Base-by-base conservation (phyloP, 2,329 filamentous ascomycete genomes). In the Tothia fuscella region DNA sequence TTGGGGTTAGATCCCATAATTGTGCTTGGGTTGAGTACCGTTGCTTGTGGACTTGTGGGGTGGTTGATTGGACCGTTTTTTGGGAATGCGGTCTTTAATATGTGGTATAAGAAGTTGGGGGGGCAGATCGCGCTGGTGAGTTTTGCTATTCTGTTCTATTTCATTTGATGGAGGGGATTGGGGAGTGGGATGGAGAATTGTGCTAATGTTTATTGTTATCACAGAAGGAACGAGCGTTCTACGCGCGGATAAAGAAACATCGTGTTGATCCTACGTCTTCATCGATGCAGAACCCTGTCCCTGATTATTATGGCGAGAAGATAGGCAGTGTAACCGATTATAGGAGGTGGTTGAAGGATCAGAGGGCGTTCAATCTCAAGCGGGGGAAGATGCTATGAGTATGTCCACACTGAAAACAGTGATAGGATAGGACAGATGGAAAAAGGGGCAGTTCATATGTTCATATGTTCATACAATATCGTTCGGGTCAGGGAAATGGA, bases 261-360 rank as follows among this genome's bases (percentile, higher is more conserved):
- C 79, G 91, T 20, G 89, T 93, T 47, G 89, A 98, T 59, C 89
- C 91, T 3, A 82, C 80, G 13, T 81, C 82, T 41, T 93, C 87
- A 48, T 93, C 85, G 30, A 80, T 91, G 51, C 76, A 84, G 40
- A 96, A 96, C 66, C 91, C 91, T 14, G 84, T 94, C 1, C 88
- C 89, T 32, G 91, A 98, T 60, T 98, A 94, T 65, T 98, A 98
- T 56, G 91, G 91, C 53, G 91, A 98, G 68, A 96, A 95, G 72
- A 94, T 98, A 53, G 84, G 83, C 39, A 94, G 87, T 54, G 86
- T 96, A 17, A 72, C 79, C 41, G 88, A 85, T 35, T 98, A 96
- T 62, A 72, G 91, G 54, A 80, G 86, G 60, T 98, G 91, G 91
- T 66, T 98, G 55, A 96, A 94, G 71, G 91, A 98, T 57, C 91